These are phyloP conservation scores for Linum tenue DNA, from an alignment of 345 rosid genomes.

Conservation along the genomic window DNA sequence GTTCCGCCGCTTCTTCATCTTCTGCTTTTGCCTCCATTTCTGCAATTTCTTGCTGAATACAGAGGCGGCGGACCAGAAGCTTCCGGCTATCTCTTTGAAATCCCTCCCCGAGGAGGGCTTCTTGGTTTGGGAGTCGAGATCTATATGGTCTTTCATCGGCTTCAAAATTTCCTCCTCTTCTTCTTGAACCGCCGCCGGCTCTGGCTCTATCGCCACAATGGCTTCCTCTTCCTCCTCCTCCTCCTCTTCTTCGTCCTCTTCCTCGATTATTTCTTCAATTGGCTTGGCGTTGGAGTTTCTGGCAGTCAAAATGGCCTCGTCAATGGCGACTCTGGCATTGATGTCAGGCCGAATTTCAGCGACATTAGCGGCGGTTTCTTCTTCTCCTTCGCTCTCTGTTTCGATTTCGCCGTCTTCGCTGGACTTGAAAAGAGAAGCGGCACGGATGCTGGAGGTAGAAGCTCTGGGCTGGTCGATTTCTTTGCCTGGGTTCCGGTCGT, in stretches of 20 bases:
- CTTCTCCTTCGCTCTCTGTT: slow-evolving; percentile 27
- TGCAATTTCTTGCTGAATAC: slow-evolving; percentile 93
- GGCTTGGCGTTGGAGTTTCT: slow-evolving; percentile 26
- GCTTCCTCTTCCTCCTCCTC: slow-evolving; percentile 22
- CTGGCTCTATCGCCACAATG: slow-evolving; percentile 17
- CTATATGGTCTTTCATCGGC: slow-evolving; percentile 87
- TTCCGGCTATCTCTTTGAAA: slow-evolving; percentile 64
- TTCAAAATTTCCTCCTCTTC: slow-evolving; percentile 48
- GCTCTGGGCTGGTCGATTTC: slow-evolving; percentile 30
- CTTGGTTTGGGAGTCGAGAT: slow-evolving; percentile 74
- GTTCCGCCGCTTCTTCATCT: slow-evolving; percentile 62
- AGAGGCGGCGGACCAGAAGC: slow-evolving; percentile 98
- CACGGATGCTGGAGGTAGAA: slow-evolving; percentile 40
- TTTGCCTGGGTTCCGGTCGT: slow-evolving; percentile 31
- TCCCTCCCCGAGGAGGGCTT: slow-evolving; percentile 54
- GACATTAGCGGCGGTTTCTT: slow-evolving; percentile 16
- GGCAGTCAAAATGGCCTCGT: slow-evolving; percentile 30
- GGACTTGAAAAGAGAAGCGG: slow-evolving; percentile 25
- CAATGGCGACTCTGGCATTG: slow-evolving; percentile 2
- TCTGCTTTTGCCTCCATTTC: slow-evolving; percentile 95
- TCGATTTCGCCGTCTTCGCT: slow-evolving; percentile 40
- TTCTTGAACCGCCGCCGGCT: slow-evolving; percentile 10
- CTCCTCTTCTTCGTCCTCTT: slow-evolving; percentile 36
- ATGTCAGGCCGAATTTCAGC: slow-evolving; percentile 21
- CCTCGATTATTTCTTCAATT: slow-evolving; percentile 42